These are phyloP conservation scores for Scytalidium lignicola DNA, from an alignment of 2,329 filamentous ascomycete species.

Conservation along the genomic window DNA sequence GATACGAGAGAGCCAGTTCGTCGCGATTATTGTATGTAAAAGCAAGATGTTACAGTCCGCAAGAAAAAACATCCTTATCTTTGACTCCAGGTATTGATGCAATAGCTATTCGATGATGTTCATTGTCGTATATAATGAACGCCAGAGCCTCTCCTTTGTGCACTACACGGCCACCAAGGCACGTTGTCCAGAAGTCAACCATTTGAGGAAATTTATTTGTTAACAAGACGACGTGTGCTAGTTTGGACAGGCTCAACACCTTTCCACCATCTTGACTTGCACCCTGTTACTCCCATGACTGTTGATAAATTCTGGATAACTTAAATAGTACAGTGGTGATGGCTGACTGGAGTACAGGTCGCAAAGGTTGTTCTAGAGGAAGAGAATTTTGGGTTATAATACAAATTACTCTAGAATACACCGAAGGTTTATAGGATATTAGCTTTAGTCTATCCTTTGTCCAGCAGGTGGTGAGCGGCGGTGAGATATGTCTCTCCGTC, in stretches of 20 bases:
- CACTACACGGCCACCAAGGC: slow-evolving; percentile 29
- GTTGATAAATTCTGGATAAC: too few relatives aligned
- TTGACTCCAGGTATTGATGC: slow-evolving; percentile 20
- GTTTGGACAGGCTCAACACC: slow-evolving; percentile 1
- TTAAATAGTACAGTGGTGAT: too few relatives aligned
- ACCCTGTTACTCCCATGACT: too few relatives aligned
- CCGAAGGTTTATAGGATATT: too few relatives aligned
- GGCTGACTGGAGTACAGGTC: too few relatives aligned
- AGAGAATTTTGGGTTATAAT: too few relatives aligned
- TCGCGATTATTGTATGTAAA: slow-evolving; percentile 33
- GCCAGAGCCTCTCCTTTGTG: slow-evolving; percentile 22
- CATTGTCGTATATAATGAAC: slow-evolving; percentile 41
- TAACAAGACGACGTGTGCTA: slow-evolving; percentile 26
- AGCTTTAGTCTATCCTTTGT: too few relatives aligned
- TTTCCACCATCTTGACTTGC: too few relatives aligned
- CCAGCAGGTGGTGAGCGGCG: too few relatives aligned
- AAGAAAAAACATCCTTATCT: slow-evolving; percentile 12
- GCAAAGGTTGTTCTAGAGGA: too few relatives aligned
- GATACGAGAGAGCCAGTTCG: slow-evolving; percentile 32
- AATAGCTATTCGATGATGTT: slow-evolving; percentile 43
- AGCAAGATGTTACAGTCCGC: slow-evolving; percentile 37
- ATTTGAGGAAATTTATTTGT: slow-evolving; percentile 26
- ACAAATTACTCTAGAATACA: too few relatives aligned
- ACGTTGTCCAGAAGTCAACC: slow-evolving; percentile 32
- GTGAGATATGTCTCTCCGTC: too few relatives aligned